These are phyloP conservation scores for Neofusicoccum parvum DNA, from an alignment of 2,329 filamentous ascomycete species.

Conservation along the genomic window DNA sequence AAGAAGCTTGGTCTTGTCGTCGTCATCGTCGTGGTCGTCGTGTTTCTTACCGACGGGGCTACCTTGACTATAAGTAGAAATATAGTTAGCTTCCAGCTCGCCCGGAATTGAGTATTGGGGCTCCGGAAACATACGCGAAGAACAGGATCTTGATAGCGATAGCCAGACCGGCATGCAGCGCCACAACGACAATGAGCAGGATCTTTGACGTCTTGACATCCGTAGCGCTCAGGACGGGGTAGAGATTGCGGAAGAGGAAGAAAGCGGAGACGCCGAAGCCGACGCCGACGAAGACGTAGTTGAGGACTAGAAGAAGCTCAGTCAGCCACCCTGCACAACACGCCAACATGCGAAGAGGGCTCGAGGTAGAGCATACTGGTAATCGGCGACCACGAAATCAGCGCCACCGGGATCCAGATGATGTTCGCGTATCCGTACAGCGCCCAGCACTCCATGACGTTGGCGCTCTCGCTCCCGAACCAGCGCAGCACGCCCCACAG, in stretches of 20 bases:
- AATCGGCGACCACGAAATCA: conserved; percentile 87
- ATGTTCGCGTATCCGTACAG: conserved; percentile 96
- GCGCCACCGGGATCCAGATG: conserved; percentile 93
- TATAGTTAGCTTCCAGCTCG: not conserved
- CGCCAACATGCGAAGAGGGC: not conserved
- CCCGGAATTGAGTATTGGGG: not conserved
- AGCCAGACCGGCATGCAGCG: conserved; percentile 83
- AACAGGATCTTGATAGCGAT: conserved; percentile 96
- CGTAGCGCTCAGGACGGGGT: conserved; percentile 86
- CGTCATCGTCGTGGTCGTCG: conserved; percentile 26
- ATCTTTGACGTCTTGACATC: conserved; percentile 90
- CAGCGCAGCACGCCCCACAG: conserved; percentile 89
- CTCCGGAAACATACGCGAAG: conserved; percentile 66
- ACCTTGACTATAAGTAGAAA: conserved; percentile 9
- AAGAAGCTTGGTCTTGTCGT: conserved; percentile 28
- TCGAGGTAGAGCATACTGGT: conserved; percentile 50
- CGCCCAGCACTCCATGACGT: conserved; percentile 92
- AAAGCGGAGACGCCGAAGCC: conserved; percentile 41
- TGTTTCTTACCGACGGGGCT: conserved; percentile 34
- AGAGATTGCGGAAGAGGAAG: conserved; percentile 45
- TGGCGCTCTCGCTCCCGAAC: conserved; percentile 92
- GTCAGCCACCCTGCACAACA: not conserved
- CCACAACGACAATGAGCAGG: conserved; percentile 79
- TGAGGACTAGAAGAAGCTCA: conserved; percentile 58
- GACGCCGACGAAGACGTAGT: conserved; percentile 89